Percentiles rank a stretch among this genome's conserved stretches.
phyloP scores from a whole-genome alignment of 805 yeast species.

The Blastobotrys muscicola region DNA sequence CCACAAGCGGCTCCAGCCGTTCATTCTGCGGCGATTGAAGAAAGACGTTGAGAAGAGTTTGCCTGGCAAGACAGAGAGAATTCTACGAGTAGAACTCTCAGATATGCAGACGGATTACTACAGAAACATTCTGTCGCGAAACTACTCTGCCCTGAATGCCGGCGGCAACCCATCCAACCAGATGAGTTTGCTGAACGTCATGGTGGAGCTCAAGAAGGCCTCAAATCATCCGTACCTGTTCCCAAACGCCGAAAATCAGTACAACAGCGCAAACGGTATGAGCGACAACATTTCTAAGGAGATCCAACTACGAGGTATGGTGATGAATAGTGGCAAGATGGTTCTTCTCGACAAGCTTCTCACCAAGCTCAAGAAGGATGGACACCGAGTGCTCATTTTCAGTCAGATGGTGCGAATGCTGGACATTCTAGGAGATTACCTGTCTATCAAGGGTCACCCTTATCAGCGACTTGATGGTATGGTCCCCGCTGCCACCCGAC shows the following conservation, averaged over 20 bases:
- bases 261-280: slow-evolving; percentile 33
- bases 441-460: slow-evolving; percentile 74
- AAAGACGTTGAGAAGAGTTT: slow-evolving; percentile 96
- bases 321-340: slow-evolving; percentile 98
- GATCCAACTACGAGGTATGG: slow-evolving; percentile 74
- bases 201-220: slow-evolving; percentile 94
- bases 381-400: slow-evolving; percentile 90
- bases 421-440: slow-evolving; percentile 89
- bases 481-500: slow-evolving; percentile 84
- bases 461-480: slow-evolving; percentile 97
- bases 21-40: slow-evolving; percentile 83
- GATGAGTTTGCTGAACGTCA: slow-evolving; percentile 76
- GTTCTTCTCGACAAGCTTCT: slow-evolving; percentile 85
- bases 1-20: slow-evolving; percentile 81
- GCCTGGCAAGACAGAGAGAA: slow-evolving; percentile 93
- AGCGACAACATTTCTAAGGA: slow-evolving; percentile 52
- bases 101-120: slow-evolving; percentile 94
- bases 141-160: slow-evolving; percentile 82
- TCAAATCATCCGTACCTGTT: slow-evolving; percentile 94
- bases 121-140: slow-evolving; percentile 84
- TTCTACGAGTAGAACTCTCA: slow-evolving; percentile 86
- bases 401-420: slow-evolving; percentile 96
- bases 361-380: slow-evolving; percentile 78
- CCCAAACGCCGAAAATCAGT: slow-evolving; percentile 84
- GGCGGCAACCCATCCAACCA: slow-evolving; percentile 71